Conservation (phyloP, 202 grass and related monocot species). For the Panicum hallii region DNA sequence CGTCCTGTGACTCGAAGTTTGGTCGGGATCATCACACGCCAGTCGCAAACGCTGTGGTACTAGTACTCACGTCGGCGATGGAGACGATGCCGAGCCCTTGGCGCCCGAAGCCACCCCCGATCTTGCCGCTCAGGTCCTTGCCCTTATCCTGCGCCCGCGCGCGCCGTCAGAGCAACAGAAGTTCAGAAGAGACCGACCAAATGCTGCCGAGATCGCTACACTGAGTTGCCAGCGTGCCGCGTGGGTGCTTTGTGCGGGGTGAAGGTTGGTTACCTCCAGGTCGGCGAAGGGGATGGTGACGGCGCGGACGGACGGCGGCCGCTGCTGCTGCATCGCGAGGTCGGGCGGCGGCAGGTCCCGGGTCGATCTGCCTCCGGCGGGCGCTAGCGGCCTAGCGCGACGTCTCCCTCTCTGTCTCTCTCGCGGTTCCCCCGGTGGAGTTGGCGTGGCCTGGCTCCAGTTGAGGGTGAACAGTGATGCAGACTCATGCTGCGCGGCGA, state of each 20-base stretch:
- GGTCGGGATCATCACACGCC: not conserved
- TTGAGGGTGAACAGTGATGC: too few species aligned
- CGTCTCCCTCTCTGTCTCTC: not conserved
- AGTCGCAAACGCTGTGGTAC: not conserved
- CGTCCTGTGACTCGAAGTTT: not conserved
- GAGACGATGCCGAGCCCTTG: slow-evolving; percentile 83
- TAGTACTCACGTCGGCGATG: slow-evolving; percentile 66
- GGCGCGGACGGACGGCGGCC: slow-evolving; percentile 39
- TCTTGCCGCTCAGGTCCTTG: slow-evolving; percentile 67
- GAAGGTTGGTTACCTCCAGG: slow-evolving; percentile 55
- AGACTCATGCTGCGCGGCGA: too few species aligned
- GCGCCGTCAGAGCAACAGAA: not conserved
- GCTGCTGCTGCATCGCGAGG: slow-evolving; percentile 41
- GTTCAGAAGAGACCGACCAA: too few species aligned
- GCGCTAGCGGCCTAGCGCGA: too few species aligned
- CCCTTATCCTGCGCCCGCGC: slow-evolving; percentile 59
- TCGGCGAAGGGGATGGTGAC: slow-evolving; percentile 78
- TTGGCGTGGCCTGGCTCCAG: too few species aligned
- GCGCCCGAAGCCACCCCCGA: slow-evolving; percentile 86
- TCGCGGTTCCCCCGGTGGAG: too few species aligned
- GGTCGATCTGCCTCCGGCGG: not conserved
- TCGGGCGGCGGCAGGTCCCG: too few species aligned
- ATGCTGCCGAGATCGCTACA: not conserved
- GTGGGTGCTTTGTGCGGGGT: not conserved
- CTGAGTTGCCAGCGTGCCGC: too few species aligned